Evolutionary conservation across 805 yeast species (phyloP).

Genomic region (Myxozyma neotropica): DNA sequence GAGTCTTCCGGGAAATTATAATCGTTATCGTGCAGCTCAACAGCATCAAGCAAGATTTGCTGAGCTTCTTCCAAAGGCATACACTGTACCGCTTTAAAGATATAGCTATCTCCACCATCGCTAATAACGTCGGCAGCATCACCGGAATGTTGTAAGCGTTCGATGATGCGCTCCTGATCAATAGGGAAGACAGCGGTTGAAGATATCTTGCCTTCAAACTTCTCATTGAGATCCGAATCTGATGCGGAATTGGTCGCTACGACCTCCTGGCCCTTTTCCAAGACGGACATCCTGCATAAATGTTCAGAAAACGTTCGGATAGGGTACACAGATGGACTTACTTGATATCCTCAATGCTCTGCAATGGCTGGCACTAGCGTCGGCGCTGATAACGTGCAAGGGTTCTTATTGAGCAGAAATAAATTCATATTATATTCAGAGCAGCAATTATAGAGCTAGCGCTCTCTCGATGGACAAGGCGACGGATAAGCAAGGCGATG

Average conservation of each 20-base stretch:
- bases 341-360: not conserved
- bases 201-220: not conserved
- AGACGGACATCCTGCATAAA: not conserved
- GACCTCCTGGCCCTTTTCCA: not conserved
- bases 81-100: slow-evolving; percentile 45
- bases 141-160: slow-evolving; percentile 18
- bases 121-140: slow-evolving; percentile 19
- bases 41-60: not conserved
- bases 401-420: too few relatives aligned
- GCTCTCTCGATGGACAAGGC: too few relatives aligned
- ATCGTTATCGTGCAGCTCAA: slow-evolving; percentile 48
- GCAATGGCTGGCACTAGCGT: too few relatives aligned
- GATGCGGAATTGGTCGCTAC: not conserved
- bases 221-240: not conserved
- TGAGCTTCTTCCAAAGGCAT: slow-evolving; percentile 36
- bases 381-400: too few relatives aligned
- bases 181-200: not conserved
- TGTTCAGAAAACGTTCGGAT: not conserved
- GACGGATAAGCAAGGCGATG: too few relatives aligned
- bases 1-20: slow-evolving; percentile 48
- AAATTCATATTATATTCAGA: too few relatives aligned
- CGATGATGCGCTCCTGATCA: slow-evolving; percentile 17
- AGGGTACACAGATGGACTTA: not conserved
- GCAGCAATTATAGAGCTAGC: too few relatives aligned
- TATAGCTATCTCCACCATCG: slow-evolving; percentile 42